phyloP scores from a whole-genome alignment of 2,329 filamentous ascomycete species.

The Harringtonia aguacate region DNA sequence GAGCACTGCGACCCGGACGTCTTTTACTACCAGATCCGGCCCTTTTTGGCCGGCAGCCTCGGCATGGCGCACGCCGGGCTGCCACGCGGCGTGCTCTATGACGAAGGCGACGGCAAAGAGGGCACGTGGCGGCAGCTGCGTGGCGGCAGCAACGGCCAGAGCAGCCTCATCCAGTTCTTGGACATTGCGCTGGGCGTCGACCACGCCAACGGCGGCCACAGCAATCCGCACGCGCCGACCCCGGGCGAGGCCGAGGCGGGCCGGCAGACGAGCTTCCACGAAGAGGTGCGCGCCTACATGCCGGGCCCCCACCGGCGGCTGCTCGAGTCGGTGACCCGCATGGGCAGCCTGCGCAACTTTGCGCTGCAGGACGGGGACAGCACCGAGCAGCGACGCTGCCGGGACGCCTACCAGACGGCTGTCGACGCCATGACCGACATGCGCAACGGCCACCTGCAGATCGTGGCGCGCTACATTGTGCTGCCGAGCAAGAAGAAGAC shows the following conservation, averaged over 20 bases:
- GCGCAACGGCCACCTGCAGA: slow-evolving; percentile 77
- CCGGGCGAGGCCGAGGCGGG: neutral
- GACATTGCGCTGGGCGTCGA: slow-evolving; percentile 79
- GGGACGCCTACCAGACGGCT: slow-evolving; percentile 54
- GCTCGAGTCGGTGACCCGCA: slow-evolving; percentile 55
- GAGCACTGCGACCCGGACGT: slow-evolving; percentile 77
- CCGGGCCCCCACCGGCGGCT: slow-evolving; percentile 74
- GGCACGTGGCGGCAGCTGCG: slow-evolving; percentile 65
- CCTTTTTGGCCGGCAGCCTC: slow-evolving; percentile 82
- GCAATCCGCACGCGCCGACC: neutral
- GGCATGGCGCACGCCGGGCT: slow-evolving; percentile 83
- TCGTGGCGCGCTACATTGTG: slow-evolving; percentile 86
- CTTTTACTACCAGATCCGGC: slow-evolving; percentile 83
- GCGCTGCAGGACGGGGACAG: slow-evolving; percentile 39
- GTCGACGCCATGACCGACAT: slow-evolving; percentile 65
- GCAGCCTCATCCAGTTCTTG: slow-evolving; percentile 86
- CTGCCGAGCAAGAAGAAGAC: slow-evolving; percentile 50
- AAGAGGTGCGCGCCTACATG: slow-evolving; percentile 83
- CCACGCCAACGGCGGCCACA: slow-evolving; percentile 41
- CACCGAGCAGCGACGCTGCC: slow-evolving; percentile 29
- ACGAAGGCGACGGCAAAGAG: slow-evolving; percentile 56
- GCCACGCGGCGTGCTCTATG: slow-evolving; percentile 75
- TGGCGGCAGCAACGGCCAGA: slow-evolving; percentile 92
- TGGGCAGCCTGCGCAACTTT: slow-evolving; percentile 65
- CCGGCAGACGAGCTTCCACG: slow-evolving; percentile 29